Conservation (phyloP, 2,329 filamentous ascomycete species). For the Colletotrichum navitas region DNA sequence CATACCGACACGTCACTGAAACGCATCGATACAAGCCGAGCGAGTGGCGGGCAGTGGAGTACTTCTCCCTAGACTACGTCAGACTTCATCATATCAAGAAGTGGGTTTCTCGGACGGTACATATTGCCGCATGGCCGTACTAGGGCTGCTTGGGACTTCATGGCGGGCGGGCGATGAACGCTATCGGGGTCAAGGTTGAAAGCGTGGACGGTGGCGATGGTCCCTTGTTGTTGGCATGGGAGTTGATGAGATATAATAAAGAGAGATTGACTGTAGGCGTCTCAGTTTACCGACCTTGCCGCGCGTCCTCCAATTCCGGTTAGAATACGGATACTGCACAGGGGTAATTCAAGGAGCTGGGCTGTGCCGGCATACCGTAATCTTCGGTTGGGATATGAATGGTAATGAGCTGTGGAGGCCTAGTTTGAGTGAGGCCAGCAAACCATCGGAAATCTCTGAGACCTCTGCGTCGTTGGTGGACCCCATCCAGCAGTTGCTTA, state of each 20-base stretch:
- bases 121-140: conserved; percentile 38
- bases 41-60: conserved; percentile 59
- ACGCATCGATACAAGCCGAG: conserved; percentile 63
- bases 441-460: neutral
- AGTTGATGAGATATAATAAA: no score
- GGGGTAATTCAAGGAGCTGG: conserved; percentile 34
- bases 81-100: conserved; percentile 18
- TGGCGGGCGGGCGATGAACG: neutral
- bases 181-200: neutral
- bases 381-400: conserved; percentile 28
- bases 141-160: conserved; percentile 4
- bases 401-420: conserved; percentile 24
- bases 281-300: neutral
- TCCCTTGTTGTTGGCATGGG: neutral
- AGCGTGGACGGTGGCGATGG: neutral
- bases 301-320: neutral
- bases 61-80: conserved; percentile 55
- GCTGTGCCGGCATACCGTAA: conserved; percentile 15
- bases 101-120: neutral
- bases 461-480: neutral
- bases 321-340: conserved; percentile 7
- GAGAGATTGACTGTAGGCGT: neutral
- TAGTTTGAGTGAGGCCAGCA: conserved; percentile 5
- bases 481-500: neutral
- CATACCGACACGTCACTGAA: conserved; percentile 60